Evolutionary conservation across 106 monocot genomes (phyloP).

Genomic region (Acorus gramineus): DNA sequence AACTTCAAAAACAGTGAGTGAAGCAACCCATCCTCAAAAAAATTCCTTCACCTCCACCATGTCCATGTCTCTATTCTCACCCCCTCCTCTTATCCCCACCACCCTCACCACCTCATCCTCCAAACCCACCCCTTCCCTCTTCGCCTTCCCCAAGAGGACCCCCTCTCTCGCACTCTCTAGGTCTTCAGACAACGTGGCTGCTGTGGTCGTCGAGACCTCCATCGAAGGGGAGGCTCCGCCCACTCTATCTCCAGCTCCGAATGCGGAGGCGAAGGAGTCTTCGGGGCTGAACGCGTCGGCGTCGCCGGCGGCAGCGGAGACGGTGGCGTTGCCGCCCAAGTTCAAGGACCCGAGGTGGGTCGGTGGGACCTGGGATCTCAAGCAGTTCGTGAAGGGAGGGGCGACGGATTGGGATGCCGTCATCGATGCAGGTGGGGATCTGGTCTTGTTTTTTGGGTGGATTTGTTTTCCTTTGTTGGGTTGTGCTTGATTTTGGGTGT

Average conservation of each 20-base stretch:
- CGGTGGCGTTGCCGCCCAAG: slow-evolving; percentile 11
- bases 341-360: slow-evolving; percentile 68
- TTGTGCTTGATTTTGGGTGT: too few relatives aligned
- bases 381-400: slow-evolving; percentile 44
- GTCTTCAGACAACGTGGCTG: slow-evolving; percentile 23
- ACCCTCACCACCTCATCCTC: too few relatives aligned
- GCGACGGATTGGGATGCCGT: slow-evolving; percentile 71
- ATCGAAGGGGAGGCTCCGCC: neutral
- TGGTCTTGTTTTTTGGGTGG: too few relatives aligned
- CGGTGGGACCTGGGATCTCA: slow-evolving; percentile 60
- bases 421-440: slow-evolving; percentile 65
- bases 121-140: too few relatives aligned
- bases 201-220: neutral
- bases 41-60: too few relatives aligned
- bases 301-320: slow-evolving; percentile 6
- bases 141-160: slow-evolving; percentile 6
- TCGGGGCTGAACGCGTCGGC: slow-evolving; percentile 9
- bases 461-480: too few relatives aligned
- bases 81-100: too few relatives aligned
- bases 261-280: slow-evolving; percentile 7
- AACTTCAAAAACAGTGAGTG: too few relatives aligned
- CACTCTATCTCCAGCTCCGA: neutral
- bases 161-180: slow-evolving; percentile 15
- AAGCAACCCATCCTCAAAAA: too few relatives aligned
- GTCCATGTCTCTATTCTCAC: too few relatives aligned